These are phyloP conservation scores for Herpotrichia juniperi DNA, from an alignment of 2,329 filamentous ascomycete species.

Conservation along the genomic window DNA sequence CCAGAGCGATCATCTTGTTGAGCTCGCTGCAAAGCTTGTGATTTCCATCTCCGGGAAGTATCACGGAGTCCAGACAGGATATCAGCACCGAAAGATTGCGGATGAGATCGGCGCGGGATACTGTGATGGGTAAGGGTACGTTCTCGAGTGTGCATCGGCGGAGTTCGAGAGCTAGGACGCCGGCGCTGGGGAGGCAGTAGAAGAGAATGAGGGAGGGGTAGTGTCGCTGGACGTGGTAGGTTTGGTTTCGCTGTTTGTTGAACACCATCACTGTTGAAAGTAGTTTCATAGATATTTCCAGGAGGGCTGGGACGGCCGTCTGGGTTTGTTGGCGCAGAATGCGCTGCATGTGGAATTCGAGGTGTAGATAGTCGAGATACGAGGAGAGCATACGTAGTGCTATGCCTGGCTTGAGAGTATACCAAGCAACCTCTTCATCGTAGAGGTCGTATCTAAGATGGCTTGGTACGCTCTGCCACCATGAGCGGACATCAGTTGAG, in stretches of 20 bases:
- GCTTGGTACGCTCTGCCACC: slow-evolving; percentile 34
- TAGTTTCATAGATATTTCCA: slow-evolving; percentile 41
- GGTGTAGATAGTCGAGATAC: slow-evolving; percentile 44
- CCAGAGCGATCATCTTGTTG: slow-evolving; percentile 43
- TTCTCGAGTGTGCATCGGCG: slow-evolving; percentile 41
- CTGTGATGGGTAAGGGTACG: slow-evolving; percentile 31
- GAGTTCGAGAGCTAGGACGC: slow-evolving; percentile 41
- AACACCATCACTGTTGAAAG: slow-evolving; percentile 37
- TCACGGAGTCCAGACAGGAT: slow-evolving; percentile 42
- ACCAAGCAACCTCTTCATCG: slow-evolving; percentile 38
- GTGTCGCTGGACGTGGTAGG: slow-evolving; percentile 37
- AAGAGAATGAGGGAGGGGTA: slow-evolving; percentile 43
- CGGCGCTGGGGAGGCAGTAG: slow-evolving; percentile 43
- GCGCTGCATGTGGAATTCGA: slow-evolving; percentile 41
- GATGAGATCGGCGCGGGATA: slow-evolving; percentile 43
- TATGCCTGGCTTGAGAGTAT: slow-evolving; percentile 24
- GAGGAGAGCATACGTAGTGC: slow-evolving; percentile 34
- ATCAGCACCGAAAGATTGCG: slow-evolving; percentile 44
- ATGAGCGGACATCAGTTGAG: slow-evolving; percentile 29
- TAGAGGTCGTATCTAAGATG: slow-evolving; percentile 44
- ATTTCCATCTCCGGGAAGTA: slow-evolving; percentile 42
- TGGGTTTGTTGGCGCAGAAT: slow-evolving; percentile 40
- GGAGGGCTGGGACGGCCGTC: slow-evolving; percentile 34
- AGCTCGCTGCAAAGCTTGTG: slow-evolving; percentile 43
- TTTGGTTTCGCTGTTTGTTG: slow-evolving; percentile 38